Conservation (phyloP, 2,329 filamentous ascomycete species). For the Chaetomium globosum region DNA sequence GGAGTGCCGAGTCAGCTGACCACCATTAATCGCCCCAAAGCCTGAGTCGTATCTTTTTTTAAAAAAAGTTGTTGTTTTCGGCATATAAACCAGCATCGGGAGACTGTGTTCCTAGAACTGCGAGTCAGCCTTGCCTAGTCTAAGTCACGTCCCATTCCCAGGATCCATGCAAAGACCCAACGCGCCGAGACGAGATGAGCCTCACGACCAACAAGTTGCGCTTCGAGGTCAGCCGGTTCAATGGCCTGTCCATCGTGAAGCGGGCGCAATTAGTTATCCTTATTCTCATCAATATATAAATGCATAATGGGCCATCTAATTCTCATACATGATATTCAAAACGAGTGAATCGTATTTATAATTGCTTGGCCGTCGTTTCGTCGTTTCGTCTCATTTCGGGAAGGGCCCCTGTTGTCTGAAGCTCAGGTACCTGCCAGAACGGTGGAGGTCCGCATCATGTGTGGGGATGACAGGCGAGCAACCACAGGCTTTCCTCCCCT, state of each 20-base stretch:
- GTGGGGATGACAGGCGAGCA: not conserved
- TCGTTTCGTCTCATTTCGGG: no score
- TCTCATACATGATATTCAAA: no score
- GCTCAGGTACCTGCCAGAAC: not conserved
- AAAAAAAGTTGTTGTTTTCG: no score
- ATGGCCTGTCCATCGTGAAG: not conserved
- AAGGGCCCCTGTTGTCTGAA: not conserved
- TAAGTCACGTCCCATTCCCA: no score
- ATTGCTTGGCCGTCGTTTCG: no score
- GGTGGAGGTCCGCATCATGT: not conserved
- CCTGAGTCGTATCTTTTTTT: not conserved
- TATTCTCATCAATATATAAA: no score
- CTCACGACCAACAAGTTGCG: not conserved
- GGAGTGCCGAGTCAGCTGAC: not conserved
- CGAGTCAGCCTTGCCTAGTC: not conserved
- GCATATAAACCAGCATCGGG: no score
- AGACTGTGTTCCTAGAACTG: not conserved
- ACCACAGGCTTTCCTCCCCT: not conserved
- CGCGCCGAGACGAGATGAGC: not conserved
- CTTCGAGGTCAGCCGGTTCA: not conserved
- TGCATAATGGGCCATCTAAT: no score
- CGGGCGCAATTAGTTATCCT: not conserved
- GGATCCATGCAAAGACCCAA: not conserved
- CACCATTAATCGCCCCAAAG: not conserved
- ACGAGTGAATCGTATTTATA: no score